phyloP scores from a whole-genome alignment of 1,139 yeast species.

The Suhomyces taliae region DNA sequence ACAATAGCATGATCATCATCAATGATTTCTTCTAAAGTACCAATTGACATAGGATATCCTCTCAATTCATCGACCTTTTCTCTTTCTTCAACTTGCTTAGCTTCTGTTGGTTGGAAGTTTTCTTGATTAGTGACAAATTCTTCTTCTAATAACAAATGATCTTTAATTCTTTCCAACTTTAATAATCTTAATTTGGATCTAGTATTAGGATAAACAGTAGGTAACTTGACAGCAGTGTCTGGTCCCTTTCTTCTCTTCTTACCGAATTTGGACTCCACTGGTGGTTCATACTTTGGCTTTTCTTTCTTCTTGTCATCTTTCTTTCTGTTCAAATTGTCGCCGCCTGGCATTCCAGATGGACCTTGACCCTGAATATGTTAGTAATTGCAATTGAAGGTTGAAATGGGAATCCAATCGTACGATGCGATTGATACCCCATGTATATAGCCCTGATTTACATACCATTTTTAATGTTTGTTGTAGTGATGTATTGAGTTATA shows the following conservation, averaged over 20 bases:
- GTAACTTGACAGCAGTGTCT: slow-evolving; percentile 80
- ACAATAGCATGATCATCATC: slow-evolving; percentile 99
- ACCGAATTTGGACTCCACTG: slow-evolving; percentile 91
- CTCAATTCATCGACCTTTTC: slow-evolving; percentile 93
- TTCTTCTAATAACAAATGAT: slow-evolving; percentile 90
- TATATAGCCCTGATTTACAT: slow-evolving; percentile 1
- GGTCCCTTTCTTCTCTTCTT: slow-evolving; percentile 92
- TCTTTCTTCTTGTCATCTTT: slow-evolving; percentile 78
- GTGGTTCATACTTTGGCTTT: slow-evolving; percentile 96
- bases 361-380: slow-evolving; percentile 64
- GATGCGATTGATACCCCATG: neutral
- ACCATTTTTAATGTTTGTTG: slow-evolving; percentile 8
- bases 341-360: slow-evolving; percentile 72
- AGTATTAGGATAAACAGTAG: slow-evolving; percentile 87
- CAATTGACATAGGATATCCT: slow-evolving; percentile 96
- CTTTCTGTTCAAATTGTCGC: slow-evolving; percentile 57
- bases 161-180: slow-evolving; percentile 95
- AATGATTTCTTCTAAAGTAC: slow-evolving; percentile 93
- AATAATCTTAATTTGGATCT: slow-evolving; percentile 88
- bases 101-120: slow-evolving; percentile 92
- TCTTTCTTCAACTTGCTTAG: slow-evolving; percentile 93
- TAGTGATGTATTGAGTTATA: neutral
- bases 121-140: slow-evolving; percentile 96
- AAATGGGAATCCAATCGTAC: neutral
- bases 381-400: slow-evolving; percentile 6